Base-by-base conservation (phyloP, 768 basidiomycete species). In the Rhodotorula taiwanensis region DNA sequence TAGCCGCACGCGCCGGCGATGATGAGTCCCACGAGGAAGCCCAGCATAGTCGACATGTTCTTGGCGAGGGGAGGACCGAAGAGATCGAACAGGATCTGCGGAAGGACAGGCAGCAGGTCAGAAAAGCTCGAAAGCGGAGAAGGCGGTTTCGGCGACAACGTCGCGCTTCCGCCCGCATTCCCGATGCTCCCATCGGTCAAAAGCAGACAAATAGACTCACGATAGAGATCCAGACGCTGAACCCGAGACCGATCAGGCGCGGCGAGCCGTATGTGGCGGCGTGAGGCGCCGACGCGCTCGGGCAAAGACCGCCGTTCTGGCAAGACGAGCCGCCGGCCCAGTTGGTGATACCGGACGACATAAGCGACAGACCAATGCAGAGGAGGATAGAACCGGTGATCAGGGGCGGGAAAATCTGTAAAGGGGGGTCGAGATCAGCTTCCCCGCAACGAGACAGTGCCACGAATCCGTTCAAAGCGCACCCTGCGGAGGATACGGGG, bases 321-420 rank as follows among this genome's bases (percentile, higher is more conserved):
- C 89, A 91, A 63, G 87, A 87, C 8, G 84, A 83, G 15, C 88
- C 88, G 44, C 88, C 88, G 48, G 85, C 89, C 89, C 89, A 91
- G 75, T 89, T 84, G 14, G 81, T 80, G 47, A 86, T 82, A 2
- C 88, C 88, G 9, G 85, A 86, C 1, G 78, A 75, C 52, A 91
- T 80, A 33, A 90, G 80, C 0, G 85, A 84, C 0, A 84, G 83
- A 5, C 89, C 88, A 59, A 90, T 88, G 79, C 87, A 77, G 36
- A 90, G 77, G 65, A 90, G 83, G 56, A 89, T 86, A 3, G 84
- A 84, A 47, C 88, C 86, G 0, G 89, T 90, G 15, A 90, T 84
- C 66, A 89, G 79, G 0, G 88, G 88, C 2, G 88, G 87, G 73
- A 91, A 89, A 56, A 87, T 43, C 31, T 42, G 60, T 6, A 8